Base-by-base conservation (phyloP, 192 early-diverging fungal genomes). In the Umbelopsis ramanniana region DNA sequence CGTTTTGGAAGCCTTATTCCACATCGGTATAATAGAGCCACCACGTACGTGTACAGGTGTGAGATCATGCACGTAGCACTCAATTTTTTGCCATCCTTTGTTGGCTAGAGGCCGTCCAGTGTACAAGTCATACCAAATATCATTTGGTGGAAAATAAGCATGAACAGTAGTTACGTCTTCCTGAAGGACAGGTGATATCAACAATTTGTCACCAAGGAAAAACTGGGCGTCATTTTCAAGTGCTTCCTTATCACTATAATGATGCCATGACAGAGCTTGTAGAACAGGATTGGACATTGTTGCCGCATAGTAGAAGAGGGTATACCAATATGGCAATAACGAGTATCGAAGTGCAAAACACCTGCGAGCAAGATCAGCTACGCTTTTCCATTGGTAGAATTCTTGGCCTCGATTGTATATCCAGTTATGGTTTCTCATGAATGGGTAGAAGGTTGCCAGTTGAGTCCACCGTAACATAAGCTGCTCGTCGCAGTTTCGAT, bases 291-390 rank as follows among this genome's bases (percentile, higher is more conserved):
- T 68, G 11, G 29, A 26, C 11, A 35, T 29, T 11, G 43, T 68
- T 26, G 81, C 76, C 12, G 88, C 80, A 12, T 69, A 23, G 23
- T 84, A 78, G 48, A 50, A 68, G 0, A 66, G 46, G 0, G 87
- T 85, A 68, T 91, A 91, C 38, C 77, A 78, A 70, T 91, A 89
- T 8, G 89, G 85, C 38, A 89, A 52, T 38, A 91, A 54, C 4
- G 74, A 70, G 50, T 89, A 91, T 4, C 89, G 82, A 40, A 89
- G 77, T 33, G 63, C 40, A 19, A 91, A 71, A 0, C 82, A 82
- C 15, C 81, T 78, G n/a, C 83, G 75, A 11, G 81, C 70, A 17
- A 83, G 79, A 24, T 86, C 83, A 7, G 86, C 82, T 38, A 89
- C 88, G 9, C 53, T 69, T 23, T 46, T 45, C 85, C 86, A 88